These are phyloP conservation scores for Quercus lobata DNA, from an alignment of 331 rosid genomes.

Conservation along the genomic window DNA sequence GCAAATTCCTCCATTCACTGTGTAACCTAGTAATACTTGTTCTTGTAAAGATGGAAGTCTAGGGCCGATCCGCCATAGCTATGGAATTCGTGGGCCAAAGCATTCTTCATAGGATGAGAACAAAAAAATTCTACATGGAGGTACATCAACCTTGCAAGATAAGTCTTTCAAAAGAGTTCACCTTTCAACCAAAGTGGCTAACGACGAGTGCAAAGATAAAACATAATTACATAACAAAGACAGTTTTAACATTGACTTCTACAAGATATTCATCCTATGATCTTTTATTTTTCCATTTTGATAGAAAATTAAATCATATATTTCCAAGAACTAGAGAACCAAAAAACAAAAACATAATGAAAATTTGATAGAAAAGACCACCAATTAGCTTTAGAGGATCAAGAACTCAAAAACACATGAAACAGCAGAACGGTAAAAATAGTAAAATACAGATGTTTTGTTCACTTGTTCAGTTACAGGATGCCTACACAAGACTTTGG, in stretches of 20 bases:
- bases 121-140: not conserved
- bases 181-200: not conserved
- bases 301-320: not conserved
- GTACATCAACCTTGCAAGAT: not conserved
- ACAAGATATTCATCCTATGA: not conserved
- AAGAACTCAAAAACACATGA: not conserved
- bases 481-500: not conserved
- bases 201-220: not conserved
- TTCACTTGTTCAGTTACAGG: not conserved
- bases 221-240: not conserved
- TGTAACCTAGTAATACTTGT: too few relatives aligned
- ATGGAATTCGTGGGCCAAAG: not conserved
- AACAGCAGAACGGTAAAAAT: not conserved
- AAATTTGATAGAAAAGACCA: not conserved
- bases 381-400: not conserved
- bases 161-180: not conserved
- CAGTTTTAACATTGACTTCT: not conserved
- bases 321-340: not conserved
- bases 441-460: not conserved
- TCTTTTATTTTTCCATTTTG: not conserved
- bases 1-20: too few relatives aligned
- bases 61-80: not conserved
- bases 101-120: not conserved
- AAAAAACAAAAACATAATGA: not conserved
- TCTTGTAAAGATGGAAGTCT: too few relatives aligned